Percentiles rank a stretch among this genome's conserved stretches.
Evolutionary conservation across 176 grass and related monocot genomes (phyloP).

Genomic region (Poa pratensis): DNA sequence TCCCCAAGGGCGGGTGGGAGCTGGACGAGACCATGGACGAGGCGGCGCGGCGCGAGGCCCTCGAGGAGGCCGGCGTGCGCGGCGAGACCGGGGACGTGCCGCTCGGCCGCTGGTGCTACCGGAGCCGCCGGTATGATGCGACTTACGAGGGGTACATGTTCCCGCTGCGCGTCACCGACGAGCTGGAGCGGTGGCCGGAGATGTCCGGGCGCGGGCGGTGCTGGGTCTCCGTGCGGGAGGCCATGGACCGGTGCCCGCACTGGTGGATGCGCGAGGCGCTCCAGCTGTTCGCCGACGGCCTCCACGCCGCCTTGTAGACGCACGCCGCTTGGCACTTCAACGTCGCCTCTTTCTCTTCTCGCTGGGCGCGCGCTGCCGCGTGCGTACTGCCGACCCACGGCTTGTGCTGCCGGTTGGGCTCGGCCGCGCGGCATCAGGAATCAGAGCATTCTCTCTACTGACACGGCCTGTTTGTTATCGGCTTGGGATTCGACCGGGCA

Average conservation of each 20-base stretch:
- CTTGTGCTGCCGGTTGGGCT: not conserved
- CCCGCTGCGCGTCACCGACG: constrained; percentile 60
- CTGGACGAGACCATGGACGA: constrained; percentile 67
- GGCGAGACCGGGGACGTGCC: constrained; percentile 32
- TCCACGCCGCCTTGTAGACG: not conserved
- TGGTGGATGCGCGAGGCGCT: constrained; percentile 50
- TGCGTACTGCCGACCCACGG: no score
- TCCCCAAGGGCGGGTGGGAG: constrained; percentile 86
- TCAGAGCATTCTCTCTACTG: not conserved
- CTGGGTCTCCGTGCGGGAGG: constrained; percentile 52
- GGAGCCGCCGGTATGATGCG: constrained; percentile 53
- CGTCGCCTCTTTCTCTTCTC: no score
- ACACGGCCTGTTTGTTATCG: constrained; percentile 6
- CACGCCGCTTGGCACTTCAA: not conserved
- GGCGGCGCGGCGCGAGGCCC: constrained; percentile 61
- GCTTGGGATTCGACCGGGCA: constrained; percentile 2
- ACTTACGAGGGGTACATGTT: constrained; percentile 60
- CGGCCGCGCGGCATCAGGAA: not conserved
- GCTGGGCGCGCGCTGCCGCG: no score
- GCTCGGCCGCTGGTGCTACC: constrained; percentile 61
- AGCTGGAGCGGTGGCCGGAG: constrained; percentile 65
- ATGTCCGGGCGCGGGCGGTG: constrained; percentile 42
- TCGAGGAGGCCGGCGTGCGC: constrained; percentile 69
- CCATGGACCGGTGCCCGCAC: constrained; percentile 42
- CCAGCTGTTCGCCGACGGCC: constrained; percentile 23